Evolutionary conservation across 2,329 filamentous ascomycete species (phyloP).

Genomic region (Xylaria arbuscula): DNA sequence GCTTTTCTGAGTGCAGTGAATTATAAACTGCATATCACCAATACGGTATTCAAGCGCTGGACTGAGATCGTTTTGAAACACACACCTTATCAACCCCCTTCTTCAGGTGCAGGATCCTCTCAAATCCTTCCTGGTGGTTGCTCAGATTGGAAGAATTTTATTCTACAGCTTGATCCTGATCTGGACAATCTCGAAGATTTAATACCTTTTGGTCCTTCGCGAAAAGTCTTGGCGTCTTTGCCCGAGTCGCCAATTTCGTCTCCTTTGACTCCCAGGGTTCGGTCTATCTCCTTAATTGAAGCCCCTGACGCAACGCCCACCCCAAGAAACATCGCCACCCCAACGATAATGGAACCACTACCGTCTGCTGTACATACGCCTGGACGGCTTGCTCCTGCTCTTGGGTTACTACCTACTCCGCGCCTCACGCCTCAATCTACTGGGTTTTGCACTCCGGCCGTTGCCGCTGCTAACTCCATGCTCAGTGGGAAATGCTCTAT

Average conservation of each 20-base stretch:
- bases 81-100: slow-evolving; percentile 72
- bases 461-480: slow-evolving; percentile 63
- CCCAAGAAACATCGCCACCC: slow-evolving; percentile 55
- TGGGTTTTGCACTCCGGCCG: slow-evolving; percentile 70
- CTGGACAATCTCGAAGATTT: slow-evolving; percentile 69
- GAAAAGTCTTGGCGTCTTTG: slow-evolving; percentile 52
- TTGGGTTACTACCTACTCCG: slow-evolving; percentile 68
- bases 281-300: slow-evolving; percentile 49
- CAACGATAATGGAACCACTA: slow-evolving; percentile 63
- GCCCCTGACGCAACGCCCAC: slow-evolving; percentile 56
- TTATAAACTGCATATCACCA: slow-evolving; percentile 95
- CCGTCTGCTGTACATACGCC: slow-evolving; percentile 57
- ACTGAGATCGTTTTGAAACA: slow-evolving; percentile 90
- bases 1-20: slow-evolving; percentile 89
- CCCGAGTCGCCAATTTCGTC: slow-evolving; percentile 58
- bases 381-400: slow-evolving; percentile 62
- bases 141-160: slow-evolving; percentile 68
- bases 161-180: slow-evolving; percentile 66
- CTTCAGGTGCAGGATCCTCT: slow-evolving; percentile 61
- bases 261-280: slow-evolving; percentile 57
- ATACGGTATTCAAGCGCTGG: slow-evolving; percentile 90
- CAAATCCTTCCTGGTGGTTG: slow-evolving; percentile 56
- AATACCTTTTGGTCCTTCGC: slow-evolving; percentile 51
- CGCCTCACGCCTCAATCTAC: slow-evolving; percentile 67
- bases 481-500: slow-evolving; percentile 66